phyloP scores from a whole-genome alignment of 2,329 filamentous ascomycete species.

The Hymenoscyphus occultus region DNA sequence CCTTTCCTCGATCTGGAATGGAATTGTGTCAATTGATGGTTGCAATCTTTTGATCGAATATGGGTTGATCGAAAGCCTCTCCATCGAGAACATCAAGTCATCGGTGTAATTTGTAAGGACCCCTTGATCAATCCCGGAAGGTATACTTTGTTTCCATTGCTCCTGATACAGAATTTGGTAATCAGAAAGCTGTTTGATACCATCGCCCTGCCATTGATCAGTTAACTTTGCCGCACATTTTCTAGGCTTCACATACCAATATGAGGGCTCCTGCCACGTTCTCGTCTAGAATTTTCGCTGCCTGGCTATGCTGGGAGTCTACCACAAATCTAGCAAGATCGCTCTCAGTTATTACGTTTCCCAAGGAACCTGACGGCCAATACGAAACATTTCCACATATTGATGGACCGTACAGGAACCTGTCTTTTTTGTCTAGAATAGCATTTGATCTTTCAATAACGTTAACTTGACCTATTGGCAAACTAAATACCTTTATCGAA shows the following conservation, averaged over 20 bases:
- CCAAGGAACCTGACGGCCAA: constrained; percentile 13
- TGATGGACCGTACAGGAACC: constrained; percentile 11
- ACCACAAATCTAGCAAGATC: constrained; percentile 2
- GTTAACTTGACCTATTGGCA: no score
- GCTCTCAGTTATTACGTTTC: constrained; percentile 9
- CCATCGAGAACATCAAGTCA: constrained; percentile 48
- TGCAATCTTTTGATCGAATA: constrained; percentile 40
- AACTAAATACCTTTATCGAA: no score
- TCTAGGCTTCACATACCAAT: constrained; percentile 8
- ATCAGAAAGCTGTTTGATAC: constrained; percentile 38
- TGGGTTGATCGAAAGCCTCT: constrained; percentile 44
- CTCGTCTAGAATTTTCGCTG: not conserved
- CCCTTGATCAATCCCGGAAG: constrained; percentile 38
- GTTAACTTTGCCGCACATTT: not conserved
- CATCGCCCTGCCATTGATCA: constrained; percentile 27
- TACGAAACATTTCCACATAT: constrained; percentile 12
- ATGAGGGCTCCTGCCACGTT: not conserved
- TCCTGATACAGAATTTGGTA: constrained; percentile 43
- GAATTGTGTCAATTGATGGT: constrained; percentile 34
- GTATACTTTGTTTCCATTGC: constrained; percentile 41
- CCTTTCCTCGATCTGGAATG: constrained; percentile 41
- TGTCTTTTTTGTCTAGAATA: constrained; percentile 7
- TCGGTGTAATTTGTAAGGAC: constrained; percentile 45
- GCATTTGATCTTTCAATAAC: not conserved
- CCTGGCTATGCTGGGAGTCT: not conserved